phyloP scores from a whole-genome alignment of 2,329 filamentous ascomycete genomes.

The Claviceps sp. region DNA sequence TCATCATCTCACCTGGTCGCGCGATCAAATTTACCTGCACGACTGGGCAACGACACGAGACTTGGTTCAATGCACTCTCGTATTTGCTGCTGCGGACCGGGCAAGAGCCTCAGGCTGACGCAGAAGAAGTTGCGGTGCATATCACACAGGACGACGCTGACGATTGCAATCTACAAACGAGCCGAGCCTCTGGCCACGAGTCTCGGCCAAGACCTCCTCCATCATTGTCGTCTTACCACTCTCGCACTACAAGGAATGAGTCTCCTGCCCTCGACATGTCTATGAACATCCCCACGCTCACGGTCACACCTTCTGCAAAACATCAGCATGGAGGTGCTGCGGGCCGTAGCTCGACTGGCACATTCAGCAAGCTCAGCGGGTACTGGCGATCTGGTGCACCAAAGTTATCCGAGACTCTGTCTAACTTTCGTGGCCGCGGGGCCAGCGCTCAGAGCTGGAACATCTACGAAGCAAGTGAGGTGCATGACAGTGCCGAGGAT shows the following conservation, averaged over 20 bases:
- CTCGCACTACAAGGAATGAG: slow-evolving; percentile 53
- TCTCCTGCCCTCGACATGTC: slow-evolving; percentile 41
- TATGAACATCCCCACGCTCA: slow-evolving; percentile 43
- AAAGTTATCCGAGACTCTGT: slow-evolving; percentile 34
- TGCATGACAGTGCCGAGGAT: slow-evolving; percentile 72
- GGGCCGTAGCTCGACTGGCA: slow-evolving; percentile 27
- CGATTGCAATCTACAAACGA: slow-evolving; percentile 67
- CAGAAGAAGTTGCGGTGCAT: slow-evolving; percentile 43
- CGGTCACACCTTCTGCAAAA: slow-evolving; percentile 37
- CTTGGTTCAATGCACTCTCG: slow-evolving; percentile 94
- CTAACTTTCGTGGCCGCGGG: slow-evolving; percentile 39
- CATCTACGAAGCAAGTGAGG: slow-evolving; percentile 48
- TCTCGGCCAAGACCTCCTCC: slow-evolving; percentile 40
- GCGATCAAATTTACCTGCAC: slow-evolving; percentile 88
- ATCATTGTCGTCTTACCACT: slow-evolving; percentile 72
- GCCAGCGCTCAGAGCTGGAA: slow-evolving; percentile 29
- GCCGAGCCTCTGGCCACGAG: slow-evolving; percentile 17
- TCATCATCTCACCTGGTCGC: slow-evolving; percentile 79
- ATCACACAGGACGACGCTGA: slow-evolving; percentile 50
- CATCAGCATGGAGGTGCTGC: slow-evolving; percentile 17
- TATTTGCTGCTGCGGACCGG: slow-evolving; percentile 76
- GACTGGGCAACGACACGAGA: slow-evolving; percentile 89
- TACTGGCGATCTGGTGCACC: slow-evolving; percentile 40
- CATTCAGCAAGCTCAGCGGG: slow-evolving; percentile 44
- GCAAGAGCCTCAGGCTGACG: slow-evolving; percentile 46